These are phyloP conservation scores for Sungouiozyma ichnusensis DNA, from an alignment of 805 yeast species.

Conservation along the genomic window DNA sequence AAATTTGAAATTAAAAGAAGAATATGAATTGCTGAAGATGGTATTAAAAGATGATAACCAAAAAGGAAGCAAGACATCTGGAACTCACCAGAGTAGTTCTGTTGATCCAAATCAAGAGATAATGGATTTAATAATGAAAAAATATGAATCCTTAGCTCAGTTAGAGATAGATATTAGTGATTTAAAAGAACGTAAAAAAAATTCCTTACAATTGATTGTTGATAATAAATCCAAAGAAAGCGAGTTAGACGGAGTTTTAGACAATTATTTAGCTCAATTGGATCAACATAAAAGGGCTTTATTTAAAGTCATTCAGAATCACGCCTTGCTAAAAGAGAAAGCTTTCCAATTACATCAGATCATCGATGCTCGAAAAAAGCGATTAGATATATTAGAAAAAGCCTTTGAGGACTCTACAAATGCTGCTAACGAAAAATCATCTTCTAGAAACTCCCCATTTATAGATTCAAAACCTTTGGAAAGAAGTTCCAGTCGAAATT, in stretches of 20 bases:
- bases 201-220: slow-evolving; percentile 7
- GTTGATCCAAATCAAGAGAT: slow-evolving; percentile 6
- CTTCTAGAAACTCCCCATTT: not conserved
- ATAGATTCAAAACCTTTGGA: slow-evolving; percentile 1
- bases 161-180: slow-evolving; percentile 15
- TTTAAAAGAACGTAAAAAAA: slow-evolving; percentile 7
- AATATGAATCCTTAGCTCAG: slow-evolving; percentile 16
- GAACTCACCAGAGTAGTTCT: not conserved
- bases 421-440: not conserved
- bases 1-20: slow-evolving; percentile 6
- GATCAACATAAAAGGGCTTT: slow-evolving; percentile 14
- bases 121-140: slow-evolving; percentile 13
- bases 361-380: slow-evolving; percentile 8
- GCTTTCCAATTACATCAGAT: slow-evolving; percentile 9
- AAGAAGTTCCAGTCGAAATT: not conserved
- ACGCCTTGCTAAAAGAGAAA: slow-evolving; percentile 11
- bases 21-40: slow-evolving; percentile 3
- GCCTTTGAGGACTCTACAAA: slow-evolving; percentile 4
- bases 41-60: not conserved
- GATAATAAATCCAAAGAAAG: slow-evolving; percentile 7
- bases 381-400: slow-evolving; percentile 10
- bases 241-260: slow-evolving; percentile 17
- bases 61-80: not conserved
- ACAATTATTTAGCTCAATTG: slow-evolving; percentile 14
- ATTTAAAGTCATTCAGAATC: slow-evolving; percentile 8